Conservation (phyloP, 2,329 filamentous ascomycete species). For the Xylariaceae sp. region DNA sequence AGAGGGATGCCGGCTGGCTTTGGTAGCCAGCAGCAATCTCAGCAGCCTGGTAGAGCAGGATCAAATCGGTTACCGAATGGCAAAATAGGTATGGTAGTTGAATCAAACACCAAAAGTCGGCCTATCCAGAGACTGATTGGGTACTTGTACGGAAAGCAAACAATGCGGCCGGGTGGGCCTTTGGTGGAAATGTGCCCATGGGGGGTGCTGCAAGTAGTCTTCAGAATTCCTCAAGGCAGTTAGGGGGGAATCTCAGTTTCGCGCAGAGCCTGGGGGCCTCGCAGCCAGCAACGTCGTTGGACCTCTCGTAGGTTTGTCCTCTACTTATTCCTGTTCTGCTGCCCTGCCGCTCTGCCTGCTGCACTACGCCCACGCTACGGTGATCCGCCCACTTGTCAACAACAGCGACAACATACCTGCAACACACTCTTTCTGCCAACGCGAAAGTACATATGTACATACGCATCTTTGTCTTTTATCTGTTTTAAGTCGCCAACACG, state of each 20-base stretch:
- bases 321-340: neutral
- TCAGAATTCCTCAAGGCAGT: constrained; percentile 50
- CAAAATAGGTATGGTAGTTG: constrained; percentile 54
- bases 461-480: neutral
- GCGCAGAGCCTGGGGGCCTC: constrained; percentile 62
- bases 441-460: neutral
- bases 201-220: constrained; percentile 47
- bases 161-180: constrained; percentile 57
- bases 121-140: constrained; percentile 27
- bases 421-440: neutral
- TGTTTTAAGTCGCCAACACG: neutral
- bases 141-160: constrained; percentile 37
- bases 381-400: neutral
- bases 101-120: constrained; percentile 6
- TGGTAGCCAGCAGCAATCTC: constrained; percentile 53
- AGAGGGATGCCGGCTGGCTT: constrained; percentile 60
- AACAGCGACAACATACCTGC: neutral
- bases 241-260: constrained; percentile 60
- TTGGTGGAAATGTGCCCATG: constrained; percentile 60
- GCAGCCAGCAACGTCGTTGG: constrained; percentile 58
- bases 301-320: constrained; percentile 57
- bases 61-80: constrained; percentile 60
- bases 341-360: neutral
- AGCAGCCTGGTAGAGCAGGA: constrained; percentile 51
- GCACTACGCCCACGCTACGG: neutral